Evolutionary conservation across 1,284 basidiomycete genomes (phyloP).

Genomic region (Pascua sp.): DNA sequence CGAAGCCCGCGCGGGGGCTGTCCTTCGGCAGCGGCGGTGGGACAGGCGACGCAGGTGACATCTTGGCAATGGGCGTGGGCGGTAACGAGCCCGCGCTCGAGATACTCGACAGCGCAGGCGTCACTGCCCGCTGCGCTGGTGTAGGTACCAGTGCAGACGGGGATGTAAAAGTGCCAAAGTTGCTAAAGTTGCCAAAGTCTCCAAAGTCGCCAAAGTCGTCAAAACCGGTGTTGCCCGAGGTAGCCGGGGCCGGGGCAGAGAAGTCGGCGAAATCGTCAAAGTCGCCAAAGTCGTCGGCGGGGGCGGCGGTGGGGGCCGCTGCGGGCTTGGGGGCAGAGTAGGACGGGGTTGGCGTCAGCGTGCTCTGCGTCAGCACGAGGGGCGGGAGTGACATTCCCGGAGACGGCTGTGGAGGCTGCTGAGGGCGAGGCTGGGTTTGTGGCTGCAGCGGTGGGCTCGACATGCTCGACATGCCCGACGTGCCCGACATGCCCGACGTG

Average conservation of each 20-base stretch:
- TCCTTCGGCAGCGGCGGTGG: neutral
- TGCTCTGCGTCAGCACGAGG: neutral
- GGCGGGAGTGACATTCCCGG: neutral
- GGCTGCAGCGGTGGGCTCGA: neutral
- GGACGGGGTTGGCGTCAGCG: neutral
- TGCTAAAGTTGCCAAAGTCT: slow-evolving; percentile 14
- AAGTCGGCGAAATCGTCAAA: slow-evolving; percentile 13
- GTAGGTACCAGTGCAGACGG: neutral
- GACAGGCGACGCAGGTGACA: neutral
- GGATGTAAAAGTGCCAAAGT: slow-evolving; percentile 9
- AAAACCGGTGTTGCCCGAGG: neutral
- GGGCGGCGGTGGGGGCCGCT: neutral
- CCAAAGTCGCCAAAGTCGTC: slow-evolving; percentile 16
- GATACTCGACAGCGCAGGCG: neutral
- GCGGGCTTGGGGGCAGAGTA: neutral
- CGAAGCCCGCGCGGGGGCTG: no score
- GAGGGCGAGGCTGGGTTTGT: neutral
- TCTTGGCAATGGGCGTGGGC: slow-evolving; percentile 11
- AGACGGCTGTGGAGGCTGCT: neutral
- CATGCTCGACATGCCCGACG: neutral
- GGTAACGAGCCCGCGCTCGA: neutral
- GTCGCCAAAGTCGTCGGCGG: slow-evolving; percentile 3
- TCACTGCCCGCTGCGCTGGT: neutral
- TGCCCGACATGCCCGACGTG: neutral
- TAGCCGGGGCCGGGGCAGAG: neutral